Evolutionary conservation across 2,329 filamentous ascomycete genomes (phyloP).

Genomic region (Hymenoscyphus repandus): DNA sequence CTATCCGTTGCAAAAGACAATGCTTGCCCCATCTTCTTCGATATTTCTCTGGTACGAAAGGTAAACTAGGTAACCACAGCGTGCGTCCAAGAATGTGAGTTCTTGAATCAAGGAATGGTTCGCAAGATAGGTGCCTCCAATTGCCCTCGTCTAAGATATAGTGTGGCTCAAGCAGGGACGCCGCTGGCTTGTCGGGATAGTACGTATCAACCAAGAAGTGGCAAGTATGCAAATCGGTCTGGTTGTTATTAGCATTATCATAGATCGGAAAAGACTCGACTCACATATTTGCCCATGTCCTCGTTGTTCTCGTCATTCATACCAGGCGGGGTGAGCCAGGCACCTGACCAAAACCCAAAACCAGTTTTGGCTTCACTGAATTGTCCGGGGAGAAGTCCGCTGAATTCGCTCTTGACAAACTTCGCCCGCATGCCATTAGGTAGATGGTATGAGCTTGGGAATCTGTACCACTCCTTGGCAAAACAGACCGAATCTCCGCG

Average conservation of each 20-base stretch:
- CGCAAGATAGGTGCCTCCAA: constrained; percentile 75
- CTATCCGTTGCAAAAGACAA: constrained; percentile 67
- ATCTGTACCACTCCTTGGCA: constrained; percentile 97
- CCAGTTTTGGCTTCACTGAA: constrained; percentile 70
- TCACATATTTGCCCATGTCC: constrained; percentile 79
- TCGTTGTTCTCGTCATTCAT: constrained; percentile 92
- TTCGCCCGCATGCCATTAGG: constrained; percentile 79
- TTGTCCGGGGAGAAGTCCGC: constrained; percentile 81
- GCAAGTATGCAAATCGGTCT: constrained; percentile 68
- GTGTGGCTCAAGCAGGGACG: constrained; percentile 70
- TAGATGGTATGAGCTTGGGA: constrained; percentile 87
- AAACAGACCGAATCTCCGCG: constrained; percentile 73
- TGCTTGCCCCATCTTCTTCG: constrained; percentile 81
- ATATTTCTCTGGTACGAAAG: constrained; percentile 62
- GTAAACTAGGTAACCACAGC: constrained; percentile 73
- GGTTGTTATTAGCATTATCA: not conserved
- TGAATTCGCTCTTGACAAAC: constrained; percentile 87
- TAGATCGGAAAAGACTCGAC: constrained; percentile 22
- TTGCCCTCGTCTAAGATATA: constrained; percentile 67
- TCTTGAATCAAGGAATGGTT: constrained; percentile 73
- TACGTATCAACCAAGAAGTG: constrained; percentile 84
- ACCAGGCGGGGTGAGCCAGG: constrained; percentile 73
- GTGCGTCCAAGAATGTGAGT: constrained; percentile 71
- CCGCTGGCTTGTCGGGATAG: constrained; percentile 50
- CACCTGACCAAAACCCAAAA: constrained; percentile 71